A percentile compares a stretch with the other conserved stretches of the same genome.
Conservation (phyloP, 805 yeast genomes). For the Candida odintsovae region DNA sequence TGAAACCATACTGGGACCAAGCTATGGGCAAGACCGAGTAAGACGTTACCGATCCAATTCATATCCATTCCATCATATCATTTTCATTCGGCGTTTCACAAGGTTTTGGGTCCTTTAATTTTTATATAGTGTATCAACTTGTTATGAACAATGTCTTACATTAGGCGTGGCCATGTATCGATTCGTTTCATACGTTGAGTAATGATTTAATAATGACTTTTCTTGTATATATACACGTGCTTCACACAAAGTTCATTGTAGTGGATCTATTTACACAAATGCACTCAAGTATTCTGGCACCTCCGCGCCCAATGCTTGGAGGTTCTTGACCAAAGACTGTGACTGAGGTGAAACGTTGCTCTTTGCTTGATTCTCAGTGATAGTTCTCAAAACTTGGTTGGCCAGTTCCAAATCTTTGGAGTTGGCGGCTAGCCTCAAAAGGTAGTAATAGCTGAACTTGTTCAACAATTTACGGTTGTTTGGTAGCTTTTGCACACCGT, state of each 20-base stretch:
- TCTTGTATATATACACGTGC: neutral
- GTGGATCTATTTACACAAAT: conserved; percentile 5
- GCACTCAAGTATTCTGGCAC: conserved; percentile 14
- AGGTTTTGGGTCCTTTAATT: neutral
- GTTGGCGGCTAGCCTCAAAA: conserved; percentile 14
- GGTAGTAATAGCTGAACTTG: conserved; percentile 16
- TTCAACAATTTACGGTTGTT: conserved; percentile 5
- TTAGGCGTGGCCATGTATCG: neutral
- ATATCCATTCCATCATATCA: neutral
- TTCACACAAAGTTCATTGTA: neutral
- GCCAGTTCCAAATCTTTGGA: conserved; percentile 18
- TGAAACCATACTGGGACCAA: conserved; percentile 57
- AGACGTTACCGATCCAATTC: neutral
- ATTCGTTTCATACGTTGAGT: neutral
- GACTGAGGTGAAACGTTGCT: conserved; percentile 4
- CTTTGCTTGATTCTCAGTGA: conserved; percentile 6
- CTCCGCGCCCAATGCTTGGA: conserved; percentile 7
- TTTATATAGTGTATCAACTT: neutral
- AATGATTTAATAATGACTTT: neutral
- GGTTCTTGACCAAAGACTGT: conserved; percentile 4
- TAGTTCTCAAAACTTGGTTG: conserved; percentile 9
- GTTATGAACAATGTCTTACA: neutral
- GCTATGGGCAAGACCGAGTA: conserved; percentile 42
- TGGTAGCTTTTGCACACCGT: conserved; percentile 1
- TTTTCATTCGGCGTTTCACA: neutral